Base-by-base conservation (phyloP, 2,329 filamentous ascomycete species). In the Xylariaceae sp. region DNA sequence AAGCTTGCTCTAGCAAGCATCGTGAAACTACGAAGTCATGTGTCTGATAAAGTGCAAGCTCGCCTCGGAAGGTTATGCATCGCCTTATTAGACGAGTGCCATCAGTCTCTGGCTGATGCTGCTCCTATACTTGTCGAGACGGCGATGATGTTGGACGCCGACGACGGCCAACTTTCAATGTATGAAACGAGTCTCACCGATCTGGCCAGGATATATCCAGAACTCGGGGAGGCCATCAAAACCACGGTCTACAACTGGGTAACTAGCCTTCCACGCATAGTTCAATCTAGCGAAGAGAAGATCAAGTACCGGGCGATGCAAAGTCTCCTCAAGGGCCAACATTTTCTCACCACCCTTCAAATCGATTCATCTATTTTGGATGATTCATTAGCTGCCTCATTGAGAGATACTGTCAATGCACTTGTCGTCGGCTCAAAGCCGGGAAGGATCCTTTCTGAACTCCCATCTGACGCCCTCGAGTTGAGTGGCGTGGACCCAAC, bases 221-320 rank as follows among this genome's bases (percentile, higher is more conserved):
- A 80, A 47, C 76, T 91, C 1, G 73, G 79, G 3, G 83, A 87
- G 27, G 73, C 81, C 2, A 74, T 92, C 30, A 88, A 89, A 62
- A 80, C 78, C 31, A 86, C 82, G 0, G 77, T 95, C 0, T 88
- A 92, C 68, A 85, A 84, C 50, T 96, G 91, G 91, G 80, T 91
- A 29, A 82, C 83, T 2, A 86, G 89, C 41, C 79, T 99, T 19
- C 86, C 92, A 4, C 81, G 91, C 12, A 72, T 89, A 11, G 91
- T 96, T 84, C 89, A 92, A 68, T 83, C 85, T 6, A 87, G 85
- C 61, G 91, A 97, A 64, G 90, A 96, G 62, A 77, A 78, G n/a
- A 76, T 80, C 31, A 95, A 95, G 68, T 79, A 84, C 58, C 79
- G 80, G 53, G 84, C 86, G 1, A 80, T 97, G 30, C 79, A 80